A percentile compares a stretch with the other conserved stretches of the same genome.
phyloP scores from a whole-genome alignment of 192 early-diverging fungal species.

The Gryganskiella cystojenkinii region DNA sequence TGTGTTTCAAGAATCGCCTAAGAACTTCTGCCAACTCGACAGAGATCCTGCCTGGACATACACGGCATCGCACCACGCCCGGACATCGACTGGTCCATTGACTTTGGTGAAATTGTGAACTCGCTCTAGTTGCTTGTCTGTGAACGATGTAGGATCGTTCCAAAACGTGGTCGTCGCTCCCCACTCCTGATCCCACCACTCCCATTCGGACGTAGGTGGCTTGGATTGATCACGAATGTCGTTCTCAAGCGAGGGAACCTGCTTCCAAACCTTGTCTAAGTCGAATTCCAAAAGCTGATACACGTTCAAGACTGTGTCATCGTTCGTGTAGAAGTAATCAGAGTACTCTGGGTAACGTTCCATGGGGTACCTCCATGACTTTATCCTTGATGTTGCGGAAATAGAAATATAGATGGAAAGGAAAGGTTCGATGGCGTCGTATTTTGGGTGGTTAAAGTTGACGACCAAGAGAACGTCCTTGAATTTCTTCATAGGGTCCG shows the following conservation, averaged over 20 bases:
- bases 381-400: constrained; percentile 6
- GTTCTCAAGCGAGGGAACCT: background rate
- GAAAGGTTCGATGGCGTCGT: constrained; percentile 5
- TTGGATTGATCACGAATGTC: background rate
- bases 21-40: background rate
- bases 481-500: background rate
- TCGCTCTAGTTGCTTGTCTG: background rate
- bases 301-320: constrained; percentile 8
- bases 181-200: background rate
- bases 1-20: background rate
- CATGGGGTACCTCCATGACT: background rate
- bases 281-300: constrained; percentile 3
- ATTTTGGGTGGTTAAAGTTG: constrained; percentile 11
- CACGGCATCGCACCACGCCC: background rate
- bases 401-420: constrained; percentile 7
- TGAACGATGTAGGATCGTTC: background rate
- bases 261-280: constrained; percentile 6
- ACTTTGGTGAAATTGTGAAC: background rate
- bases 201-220: background rate
- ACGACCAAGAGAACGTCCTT: constrained; percentile 12
- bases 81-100: constrained; percentile 1
- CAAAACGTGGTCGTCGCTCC: background rate
- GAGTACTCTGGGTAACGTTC: constrained; percentile 7
- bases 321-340: constrained; percentile 5
- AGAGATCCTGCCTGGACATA: constrained; percentile 1